phyloP scores from a whole-genome alignment of 2,329 filamentous ascomycete species.

The Scedosporium boydii region DNA sequence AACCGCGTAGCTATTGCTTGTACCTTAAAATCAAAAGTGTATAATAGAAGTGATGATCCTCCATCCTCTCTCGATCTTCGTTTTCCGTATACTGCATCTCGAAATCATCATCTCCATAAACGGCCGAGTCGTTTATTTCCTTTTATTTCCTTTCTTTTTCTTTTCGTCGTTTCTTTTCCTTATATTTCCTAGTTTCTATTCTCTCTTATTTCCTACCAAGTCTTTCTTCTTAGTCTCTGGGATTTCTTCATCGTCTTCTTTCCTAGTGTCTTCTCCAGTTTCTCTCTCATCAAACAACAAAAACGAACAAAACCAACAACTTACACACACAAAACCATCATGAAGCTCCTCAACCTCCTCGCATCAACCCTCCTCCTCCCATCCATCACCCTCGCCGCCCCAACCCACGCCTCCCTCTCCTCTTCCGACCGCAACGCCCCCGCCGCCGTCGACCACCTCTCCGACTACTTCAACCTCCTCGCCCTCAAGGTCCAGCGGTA shows the following conservation, averaged over 20 bases:
- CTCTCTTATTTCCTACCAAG: background rate
- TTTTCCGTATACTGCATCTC: background rate
- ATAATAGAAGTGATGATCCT: background rate
- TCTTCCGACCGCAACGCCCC: slow-evolving; percentile 24
- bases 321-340: background rate
- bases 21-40: no score
- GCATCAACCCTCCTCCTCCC: slow-evolving; percentile 34
- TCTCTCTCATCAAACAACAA: background rate
- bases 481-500: slow-evolving; percentile 43
- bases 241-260: background rate
- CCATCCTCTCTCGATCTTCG: background rate
- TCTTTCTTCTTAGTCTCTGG: background rate
- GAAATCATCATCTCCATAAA: no score
- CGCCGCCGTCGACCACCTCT: slow-evolving; percentile 35
- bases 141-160: background rate
- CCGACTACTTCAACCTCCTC: slow-evolving; percentile 52
- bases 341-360: slow-evolving; percentile 19
- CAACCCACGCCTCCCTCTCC: slow-evolving; percentile 34
- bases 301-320: background rate
- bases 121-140: background rate
- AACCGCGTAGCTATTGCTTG: no score
- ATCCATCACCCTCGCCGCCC: slow-evolving; percentile 34
- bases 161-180: slow-evolving; percentile 2
- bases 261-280: slow-evolving; percentile 5
- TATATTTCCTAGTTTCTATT: background rate